Evolutionary conservation across 257 asterid genomes (phyloP), one percentile per base, ranked within the genome.

Genomic region (Prunella vulgaris): DNA sequence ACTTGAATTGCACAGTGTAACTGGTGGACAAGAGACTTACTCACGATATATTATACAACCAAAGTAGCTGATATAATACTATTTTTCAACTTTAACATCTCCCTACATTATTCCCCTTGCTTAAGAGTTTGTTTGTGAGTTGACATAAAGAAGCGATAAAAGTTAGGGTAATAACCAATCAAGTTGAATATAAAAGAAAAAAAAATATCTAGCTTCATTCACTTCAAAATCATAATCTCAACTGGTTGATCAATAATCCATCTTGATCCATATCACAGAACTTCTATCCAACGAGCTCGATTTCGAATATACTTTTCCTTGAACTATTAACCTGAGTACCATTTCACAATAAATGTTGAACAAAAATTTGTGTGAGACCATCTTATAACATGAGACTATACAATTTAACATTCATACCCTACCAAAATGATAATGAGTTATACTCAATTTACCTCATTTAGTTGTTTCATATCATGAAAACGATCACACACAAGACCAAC

Each of bases 61-160:
- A 85, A 74, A 80, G 75, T 74, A 59, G 72, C 33, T 61, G 8
- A 18, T 49, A 63, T 76, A 58, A 27, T 57, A 21, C 9, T 62
- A 66, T 76, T 74, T 78, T 74, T 74, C 81, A 68, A 73, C 84
- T 73, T 70, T 73, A 56, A 59, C 66, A 28, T 74, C 64, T 65
- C 54, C 49, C 49, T 40, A 61, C 57, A 32, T 28, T 30, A 9
- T 30, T 46, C 54, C 57, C 20, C 18, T 64, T 53, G 73, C 32
- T 59, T 27, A 9, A 37, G 42, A 35, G 32, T 28, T 38, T 42
- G 24, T 27, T 28, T 2, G 24, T 59, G 81, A 66, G 76, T 28
- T 66, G 84, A 81, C 79, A 71, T 60, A 77, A 72, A 78, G 77
- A 64, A 48, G 54, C 20, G 51, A 21, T 42, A 18, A n/a, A 10